Base-by-base conservation (phyloP, 768 basidiomycete species). In the Pulveroboletus sp. region DNA sequence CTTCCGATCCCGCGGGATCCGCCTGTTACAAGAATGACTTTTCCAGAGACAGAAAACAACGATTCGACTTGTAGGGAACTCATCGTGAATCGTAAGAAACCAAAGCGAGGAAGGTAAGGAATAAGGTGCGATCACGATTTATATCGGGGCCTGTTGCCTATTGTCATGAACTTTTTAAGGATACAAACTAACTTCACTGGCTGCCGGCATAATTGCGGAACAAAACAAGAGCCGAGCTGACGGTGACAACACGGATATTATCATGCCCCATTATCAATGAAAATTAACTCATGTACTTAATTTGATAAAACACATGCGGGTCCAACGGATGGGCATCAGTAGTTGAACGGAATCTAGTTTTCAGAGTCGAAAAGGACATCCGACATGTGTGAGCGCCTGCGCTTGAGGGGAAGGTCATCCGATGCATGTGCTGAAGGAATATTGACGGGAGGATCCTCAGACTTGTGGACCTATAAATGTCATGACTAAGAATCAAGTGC, bases 1-100 rank as follows among this genome's bases (percentile, higher is more conserved):
- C 81, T 83, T 5, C 85, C 83, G 26, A 85, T 76, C 6, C 84
- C 84, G 49, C 80, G 70, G 24, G 78, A 81, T 11, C 84, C 85
- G 7, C 85, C 85, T 4, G 83, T 85, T 32, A 84, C 73, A 20
- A 86, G 70, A 5, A 83, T 81, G 14, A 78, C 71, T 51, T 76
- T 80, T 22, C 69, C 77, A 29, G 73, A 62, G 49, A 84, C 80
- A 51, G 70, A 57, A 60, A 83, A 84, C 16, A 80, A 60, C 30
- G 67, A 68, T 13, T 64, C 52, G 3, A 58, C 54, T 45, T 72
- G 58, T 32, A 73, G 65, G 14, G 70, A 67, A 52, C 52, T 62
- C 76, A 76, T 77, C 30, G 30, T 54, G 43, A 42, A 36, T 29
- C 13, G 17, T 17, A 38, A n/a, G 16, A 22, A 16, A 31, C 31